Conservation (phyloP, 2,329 filamentous ascomycete species). For the Aciculosporium take region DNA sequence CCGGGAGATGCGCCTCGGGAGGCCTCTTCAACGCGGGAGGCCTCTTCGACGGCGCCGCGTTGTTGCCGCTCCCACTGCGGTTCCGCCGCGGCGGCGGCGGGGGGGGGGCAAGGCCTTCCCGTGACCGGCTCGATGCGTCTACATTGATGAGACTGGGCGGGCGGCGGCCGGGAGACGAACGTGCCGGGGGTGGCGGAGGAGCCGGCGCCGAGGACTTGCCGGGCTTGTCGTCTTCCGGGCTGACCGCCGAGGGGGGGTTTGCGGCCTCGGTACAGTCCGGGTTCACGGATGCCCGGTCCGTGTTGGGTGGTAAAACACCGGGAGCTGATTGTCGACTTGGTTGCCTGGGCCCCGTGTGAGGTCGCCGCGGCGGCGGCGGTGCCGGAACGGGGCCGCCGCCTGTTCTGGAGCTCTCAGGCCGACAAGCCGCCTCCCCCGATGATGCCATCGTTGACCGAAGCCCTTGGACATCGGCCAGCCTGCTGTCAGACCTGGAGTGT, state of each 20-base stretch:
- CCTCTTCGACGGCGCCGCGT: constrained; percentile 22
- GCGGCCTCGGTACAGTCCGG: constrained; percentile 11
- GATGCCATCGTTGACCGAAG: constrained; percentile 35
- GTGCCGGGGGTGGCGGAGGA: constrained; percentile 30
- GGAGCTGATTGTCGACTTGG: constrained; percentile 11
- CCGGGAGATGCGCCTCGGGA: constrained; percentile 9
- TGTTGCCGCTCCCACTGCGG: constrained; percentile 30
- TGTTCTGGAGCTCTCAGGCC: constrained; percentile 30
- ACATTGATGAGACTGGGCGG: constrained; percentile 29
- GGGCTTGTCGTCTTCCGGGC: too few species aligned
- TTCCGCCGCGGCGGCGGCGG: constrained; percentile 35
- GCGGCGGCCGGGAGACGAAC: constrained; percentile 29
- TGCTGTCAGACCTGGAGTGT: constrained; percentile 33
- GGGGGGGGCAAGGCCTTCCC: constrained; percentile 17
- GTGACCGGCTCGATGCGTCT: constrained; percentile 21
- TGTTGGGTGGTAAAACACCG: constrained; percentile 7
- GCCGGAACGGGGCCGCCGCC: constrained; percentile 28
- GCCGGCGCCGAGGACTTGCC: constrained; percentile 23
- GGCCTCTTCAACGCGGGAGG: constrained; percentile 10
- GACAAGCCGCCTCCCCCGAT: constrained; percentile 32
- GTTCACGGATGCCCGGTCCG: constrained; percentile 7
- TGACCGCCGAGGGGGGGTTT: constrained; percentile 4
- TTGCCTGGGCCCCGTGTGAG: constrained; percentile 23
- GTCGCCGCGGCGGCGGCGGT: constrained; percentile 41
- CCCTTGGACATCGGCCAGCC: constrained; percentile 23